Conservation (phyloP, 768 basidiomycete species). For the Pleurotus giganteus region DNA sequence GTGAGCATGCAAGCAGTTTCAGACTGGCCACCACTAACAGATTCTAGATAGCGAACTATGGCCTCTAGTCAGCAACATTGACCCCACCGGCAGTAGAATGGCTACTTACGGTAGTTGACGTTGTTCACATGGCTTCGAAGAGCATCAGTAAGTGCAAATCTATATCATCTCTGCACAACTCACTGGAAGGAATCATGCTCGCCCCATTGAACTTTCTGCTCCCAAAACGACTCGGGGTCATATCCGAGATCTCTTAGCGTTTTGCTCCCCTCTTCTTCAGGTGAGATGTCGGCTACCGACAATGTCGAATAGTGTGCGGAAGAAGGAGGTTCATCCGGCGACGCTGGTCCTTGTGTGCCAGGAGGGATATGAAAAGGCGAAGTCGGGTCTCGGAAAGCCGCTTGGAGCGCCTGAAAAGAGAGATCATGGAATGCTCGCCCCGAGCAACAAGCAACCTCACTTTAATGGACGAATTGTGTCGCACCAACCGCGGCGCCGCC, state of each 20-base stretch:
- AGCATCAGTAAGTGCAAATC: background rate
- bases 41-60: constrained; percentile 69
- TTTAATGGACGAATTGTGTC: constrained; percentile 1
- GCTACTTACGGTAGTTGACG: constrained; percentile 59
- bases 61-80: constrained; percentile 3
- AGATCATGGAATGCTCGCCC: constrained; percentile 9
- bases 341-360: constrained; percentile 56
- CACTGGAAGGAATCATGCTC: constrained; percentile 79
- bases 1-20: background rate
- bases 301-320: constrained; percentile 14
- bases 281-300: constrained; percentile 5
- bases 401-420: constrained; percentile 49
- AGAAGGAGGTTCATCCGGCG: constrained; percentile 45
- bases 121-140: constrained; percentile 72
- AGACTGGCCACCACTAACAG: constrained; percentile 35
- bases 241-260: constrained; percentile 48
- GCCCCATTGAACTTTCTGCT: constrained; percentile 77
- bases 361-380: constrained; percentile 67
- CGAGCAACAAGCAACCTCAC: background rate
- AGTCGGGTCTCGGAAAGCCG: constrained; percentile 58
- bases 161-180: constrained; percentile 22
- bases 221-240: constrained; percentile 70
- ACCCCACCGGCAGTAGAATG: background rate
- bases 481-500: background rate
- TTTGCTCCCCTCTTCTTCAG: constrained; percentile 36